Conservation (phyloP, 2,329 filamentous ascomycete species). For the Verticillium nonalfalfae region DNA sequence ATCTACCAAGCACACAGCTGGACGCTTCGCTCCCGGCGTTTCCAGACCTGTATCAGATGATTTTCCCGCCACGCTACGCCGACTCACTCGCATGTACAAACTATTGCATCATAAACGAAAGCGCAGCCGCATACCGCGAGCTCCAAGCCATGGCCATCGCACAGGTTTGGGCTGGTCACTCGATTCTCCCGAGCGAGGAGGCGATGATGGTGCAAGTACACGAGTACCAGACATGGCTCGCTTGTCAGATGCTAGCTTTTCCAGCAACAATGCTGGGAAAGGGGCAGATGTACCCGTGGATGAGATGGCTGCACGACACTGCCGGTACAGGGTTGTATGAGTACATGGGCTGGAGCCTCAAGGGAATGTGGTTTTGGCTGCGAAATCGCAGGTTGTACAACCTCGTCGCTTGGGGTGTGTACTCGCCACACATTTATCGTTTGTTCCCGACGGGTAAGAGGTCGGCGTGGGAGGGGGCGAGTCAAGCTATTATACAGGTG, state of each 20-base stretch:
- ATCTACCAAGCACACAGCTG: conserved; percentile 18
- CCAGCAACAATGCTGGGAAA: conserved; percentile 16
- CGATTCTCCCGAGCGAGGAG: conserved; percentile 23
- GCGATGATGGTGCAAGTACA: conserved; percentile 30
- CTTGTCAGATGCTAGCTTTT: conserved; percentile 18
- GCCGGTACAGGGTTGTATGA: conserved; percentile 33
- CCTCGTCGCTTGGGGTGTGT: conserved; percentile 29
- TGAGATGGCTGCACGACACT: conserved; percentile 31
- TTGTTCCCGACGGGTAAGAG: conserved; percentile 33
- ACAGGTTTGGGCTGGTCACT: conserved; percentile 18
- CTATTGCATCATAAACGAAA: conserved; percentile 24
- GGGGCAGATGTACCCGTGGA: conserved; percentile 25
- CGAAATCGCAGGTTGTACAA: conserved; percentile 27
- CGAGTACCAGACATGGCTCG: conserved; percentile 24
- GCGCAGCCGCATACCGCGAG: conserved; percentile 30
- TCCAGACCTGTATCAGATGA: conserved; percentile 32
- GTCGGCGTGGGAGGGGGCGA: conserved; percentile 31
- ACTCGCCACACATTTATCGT: conserved; percentile 32
- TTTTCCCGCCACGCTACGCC: conserved; percentile 35
- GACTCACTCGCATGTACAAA: conserved; percentile 37
- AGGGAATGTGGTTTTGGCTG: conserved; percentile 34
- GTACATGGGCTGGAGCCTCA: conserved; percentile 31
- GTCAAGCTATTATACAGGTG: conserved; percentile 23
- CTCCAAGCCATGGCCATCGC: conserved; percentile 31
- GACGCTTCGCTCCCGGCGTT: conserved; percentile 19